Conservation (phyloP, 2,329 filamentous ascomycete species). For the Paraconiothyrium sp. region DNA sequence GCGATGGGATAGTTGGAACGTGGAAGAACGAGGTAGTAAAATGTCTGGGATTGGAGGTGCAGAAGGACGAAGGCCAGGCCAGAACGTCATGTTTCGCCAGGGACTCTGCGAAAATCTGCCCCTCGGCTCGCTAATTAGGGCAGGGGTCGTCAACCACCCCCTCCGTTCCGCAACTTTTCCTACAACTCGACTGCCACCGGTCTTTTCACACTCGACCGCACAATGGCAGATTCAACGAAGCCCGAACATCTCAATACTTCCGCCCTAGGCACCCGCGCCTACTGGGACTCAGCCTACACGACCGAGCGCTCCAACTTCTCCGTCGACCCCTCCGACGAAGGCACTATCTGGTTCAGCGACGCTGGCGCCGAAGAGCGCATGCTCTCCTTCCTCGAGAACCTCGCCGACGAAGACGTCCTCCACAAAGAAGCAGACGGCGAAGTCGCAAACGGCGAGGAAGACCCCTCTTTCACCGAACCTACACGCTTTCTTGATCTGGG, state of each 20-base stretch:
- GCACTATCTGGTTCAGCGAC: slow-evolving; percentile 97
- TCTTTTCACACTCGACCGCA: background rate
- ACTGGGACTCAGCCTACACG: slow-evolving; percentile 73
- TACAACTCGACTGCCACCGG: background rate
- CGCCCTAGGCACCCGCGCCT: slow-evolving; percentile 81
- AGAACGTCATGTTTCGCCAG: slow-evolving; percentile 5
- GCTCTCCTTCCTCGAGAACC: slow-evolving; percentile 66
- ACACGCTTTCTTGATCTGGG: slow-evolving; percentile 83
- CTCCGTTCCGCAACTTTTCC: slow-evolving; percentile 5
- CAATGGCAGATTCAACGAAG: slow-evolving; percentile 31
- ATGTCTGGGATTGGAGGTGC: background rate
- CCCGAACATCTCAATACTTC: slow-evolving; percentile 71
- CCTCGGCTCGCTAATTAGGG: slow-evolving; percentile 13
- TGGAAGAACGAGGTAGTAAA: background rate
- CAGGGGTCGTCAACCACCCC: background rate
- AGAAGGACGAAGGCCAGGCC: background rate
- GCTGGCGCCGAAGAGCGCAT: slow-evolving; percentile 86
- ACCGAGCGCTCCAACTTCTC: slow-evolving; percentile 76
- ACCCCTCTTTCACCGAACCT: slow-evolving; percentile 17
- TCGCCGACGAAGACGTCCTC: slow-evolving; percentile 62
- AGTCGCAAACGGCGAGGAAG: slow-evolving; percentile 19
- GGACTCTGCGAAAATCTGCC: background rate
- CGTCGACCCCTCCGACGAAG: slow-evolving; percentile 77
- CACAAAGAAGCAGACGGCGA: slow-evolving; percentile 38
- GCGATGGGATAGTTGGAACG: background rate